Evolutionary conservation across 371 early-diverging fungal species (phyloP).

Genomic region (Mucor circinelloides): DNA sequence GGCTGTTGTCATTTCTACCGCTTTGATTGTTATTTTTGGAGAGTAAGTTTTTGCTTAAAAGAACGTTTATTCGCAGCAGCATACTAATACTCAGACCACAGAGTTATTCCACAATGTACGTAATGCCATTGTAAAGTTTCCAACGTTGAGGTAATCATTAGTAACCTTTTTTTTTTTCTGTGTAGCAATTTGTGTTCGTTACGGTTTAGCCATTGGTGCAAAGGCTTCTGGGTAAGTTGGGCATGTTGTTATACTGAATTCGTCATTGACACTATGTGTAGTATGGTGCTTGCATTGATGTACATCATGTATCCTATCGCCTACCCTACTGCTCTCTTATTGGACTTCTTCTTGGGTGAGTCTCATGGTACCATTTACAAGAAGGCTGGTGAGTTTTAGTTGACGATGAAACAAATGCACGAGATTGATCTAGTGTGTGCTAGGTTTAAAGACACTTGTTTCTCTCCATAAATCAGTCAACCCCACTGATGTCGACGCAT

Average conservation of each 20-base stretch:
- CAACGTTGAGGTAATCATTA: not conserved
- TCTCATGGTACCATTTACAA: constrained; percentile 83
- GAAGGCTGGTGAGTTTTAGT: constrained; percentile 48
- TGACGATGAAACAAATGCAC: not conserved
- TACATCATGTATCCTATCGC: constrained; percentile 73
- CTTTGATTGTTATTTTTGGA: constrained; percentile 90
- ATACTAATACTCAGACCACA: not conserved
- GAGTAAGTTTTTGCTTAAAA: constrained; percentile 61
- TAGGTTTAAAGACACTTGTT: constrained; percentile 87
- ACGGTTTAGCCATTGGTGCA: constrained; percentile 85
- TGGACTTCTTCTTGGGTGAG: constrained; percentile 83
- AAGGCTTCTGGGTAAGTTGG: constrained; percentile 56
- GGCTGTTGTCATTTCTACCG: constrained; percentile 90
- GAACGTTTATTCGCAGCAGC: not conserved
- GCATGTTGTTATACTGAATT: not conserved
- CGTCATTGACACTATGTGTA: constrained; percentile 1
- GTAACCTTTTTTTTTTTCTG: not conserved
- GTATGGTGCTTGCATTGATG: constrained; percentile 66
- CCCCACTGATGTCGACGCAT: constrained; percentile 68
- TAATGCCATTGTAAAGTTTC: not conserved
- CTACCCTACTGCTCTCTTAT: constrained; percentile 78
- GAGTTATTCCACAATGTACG: constrained; percentile 52
- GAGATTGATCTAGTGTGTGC: not conserved
- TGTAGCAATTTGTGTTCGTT: constrained; percentile 63
- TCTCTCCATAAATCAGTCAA: constrained; percentile 80